Conservation (phyloP, 2,329 filamentous ascomycete genomes). For the Stemphylium lycopersici region DNA sequence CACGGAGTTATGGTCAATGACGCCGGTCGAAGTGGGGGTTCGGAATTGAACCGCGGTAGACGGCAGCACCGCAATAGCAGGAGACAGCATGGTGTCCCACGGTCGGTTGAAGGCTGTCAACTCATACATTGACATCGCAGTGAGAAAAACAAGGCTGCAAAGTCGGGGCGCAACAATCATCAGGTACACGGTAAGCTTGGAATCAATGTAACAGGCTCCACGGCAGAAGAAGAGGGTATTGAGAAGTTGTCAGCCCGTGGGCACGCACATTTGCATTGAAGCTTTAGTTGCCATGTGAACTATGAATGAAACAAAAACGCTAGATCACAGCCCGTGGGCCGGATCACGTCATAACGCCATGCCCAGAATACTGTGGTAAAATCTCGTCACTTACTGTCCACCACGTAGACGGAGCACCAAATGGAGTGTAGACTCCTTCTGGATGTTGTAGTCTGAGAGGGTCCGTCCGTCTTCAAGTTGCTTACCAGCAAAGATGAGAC, state of each 20-base stretch:
- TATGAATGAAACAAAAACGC: slow-evolving; percentile 36
- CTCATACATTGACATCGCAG: not conserved
- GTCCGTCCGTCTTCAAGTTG: slow-evolving; percentile 92
- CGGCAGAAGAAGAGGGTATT: not conserved
- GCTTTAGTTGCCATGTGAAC: slow-evolving; percentile 28
- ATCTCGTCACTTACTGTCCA: slow-evolving; percentile 52
- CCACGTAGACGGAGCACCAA: slow-evolving; percentile 67
- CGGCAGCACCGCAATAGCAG: not conserved
- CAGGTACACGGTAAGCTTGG: no score
- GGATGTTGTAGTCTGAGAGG: slow-evolving; percentile 94
- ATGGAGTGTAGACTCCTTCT: slow-evolving; percentile 72
- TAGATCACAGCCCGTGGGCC: slow-evolving; percentile 29
- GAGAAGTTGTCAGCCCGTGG: slow-evolving; percentile 39
- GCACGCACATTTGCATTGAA: slow-evolving; percentile 40
- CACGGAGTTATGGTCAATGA: slow-evolving; percentile 24
- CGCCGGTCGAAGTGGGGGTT: slow-evolving; percentile 15
- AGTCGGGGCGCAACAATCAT: not conserved
- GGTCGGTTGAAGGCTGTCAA: not conserved
- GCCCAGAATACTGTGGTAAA: slow-evolving; percentile 28
- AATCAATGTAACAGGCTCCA: not conserved
- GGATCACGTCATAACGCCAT: slow-evolving; percentile 41
- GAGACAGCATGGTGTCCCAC: not conserved
- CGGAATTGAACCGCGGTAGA: slow-evolving; percentile 12
- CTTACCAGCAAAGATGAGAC: slow-evolving; percentile 92
- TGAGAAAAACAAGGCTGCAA: not conserved